Percentiles rank a stretch among this genome's conserved stretches.
Evolutionary conservation across 805 yeast genomes (phyloP).

Genomic region (Teunomyces atbi): DNA sequence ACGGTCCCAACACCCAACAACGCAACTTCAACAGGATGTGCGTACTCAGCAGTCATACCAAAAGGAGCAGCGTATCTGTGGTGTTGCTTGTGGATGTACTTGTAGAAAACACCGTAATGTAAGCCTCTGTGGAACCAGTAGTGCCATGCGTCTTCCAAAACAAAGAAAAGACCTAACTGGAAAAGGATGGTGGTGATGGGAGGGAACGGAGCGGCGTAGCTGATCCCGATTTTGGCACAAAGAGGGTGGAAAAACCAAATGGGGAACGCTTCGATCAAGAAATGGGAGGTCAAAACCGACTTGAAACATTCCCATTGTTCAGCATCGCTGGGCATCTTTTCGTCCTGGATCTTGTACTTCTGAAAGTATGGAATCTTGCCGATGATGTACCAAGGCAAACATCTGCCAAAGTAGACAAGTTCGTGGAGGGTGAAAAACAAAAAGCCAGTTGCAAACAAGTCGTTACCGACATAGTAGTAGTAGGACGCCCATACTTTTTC

Average conservation of each 20-base stretch:
- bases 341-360: conserved; percentile 85
- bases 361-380: conserved; percentile 84
- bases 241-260: conserved; percentile 97
- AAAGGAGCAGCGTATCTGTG: conserved; percentile 98
- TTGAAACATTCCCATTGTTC: conserved; percentile 95
- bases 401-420: conserved; percentile 85
- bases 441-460: conserved; percentile 87
- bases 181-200: conserved; percentile 50
- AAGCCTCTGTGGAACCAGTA: conserved; percentile 91
- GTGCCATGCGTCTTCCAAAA: conserved; percentile 94
- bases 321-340: conserved; percentile 70
- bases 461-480: conserved; percentile 83
- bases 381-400: conserved; percentile 87
- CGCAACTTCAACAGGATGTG: conserved; percentile 93
- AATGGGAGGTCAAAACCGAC: conserved; percentile 80
- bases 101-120: conserved; percentile 87
- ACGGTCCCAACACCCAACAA: conserved; percentile 93
- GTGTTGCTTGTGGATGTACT: conserved; percentile 94
- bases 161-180: conserved; percentile 77
- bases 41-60: conserved; percentile 96
- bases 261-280: conserved; percentile 91
- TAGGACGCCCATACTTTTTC: conserved; percentile 88
- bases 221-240: conserved; percentile 77
- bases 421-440: conserved; percentile 83
- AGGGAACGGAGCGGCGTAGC: conserved; percentile 85